Conservation (phyloP, 73 alveolate genomes). For the Tetrahymena thermophila region DNA sequence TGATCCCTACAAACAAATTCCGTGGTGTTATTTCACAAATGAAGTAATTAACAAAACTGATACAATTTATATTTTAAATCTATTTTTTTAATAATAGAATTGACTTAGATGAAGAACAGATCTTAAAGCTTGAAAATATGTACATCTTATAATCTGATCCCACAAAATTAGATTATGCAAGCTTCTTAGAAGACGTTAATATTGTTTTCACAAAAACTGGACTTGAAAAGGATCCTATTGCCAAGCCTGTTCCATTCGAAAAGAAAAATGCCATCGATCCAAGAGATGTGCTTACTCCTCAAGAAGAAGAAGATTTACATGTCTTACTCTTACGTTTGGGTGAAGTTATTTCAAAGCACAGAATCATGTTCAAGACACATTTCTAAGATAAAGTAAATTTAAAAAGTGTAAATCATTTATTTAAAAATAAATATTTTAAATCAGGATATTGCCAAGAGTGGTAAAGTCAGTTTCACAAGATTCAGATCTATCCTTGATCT, state of each 20-base stretch:
- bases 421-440: too few relatives aligned
- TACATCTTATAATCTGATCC: slow-evolving; percentile 68
- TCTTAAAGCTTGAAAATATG: slow-evolving; percentile 58
- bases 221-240: slow-evolving; percentile 81
- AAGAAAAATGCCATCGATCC: slow-evolving; percentile 84
- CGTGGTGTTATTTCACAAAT: slow-evolving; percentile 76
- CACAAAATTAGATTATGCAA: slow-evolving; percentile 64
- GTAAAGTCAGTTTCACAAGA: slow-evolving; percentile 73
- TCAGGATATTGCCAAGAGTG: slow-evolving; percentile 68
- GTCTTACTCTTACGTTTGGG: slow-evolving; percentile 76
- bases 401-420: too few relatives aligned
- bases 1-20: slow-evolving; percentile 74
- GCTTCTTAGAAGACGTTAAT: slow-evolving; percentile 81
- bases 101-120: slow-evolving; percentile 67
- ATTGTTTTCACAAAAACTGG: slow-evolving; percentile 75
- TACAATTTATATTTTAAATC: slow-evolving; percentile 32
- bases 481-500: slow-evolving; percentile 75
- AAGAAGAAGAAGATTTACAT: slow-evolving; percentile 75
- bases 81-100: slow-evolving; percentile 11
- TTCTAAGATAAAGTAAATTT: slow-evolving; percentile 74
- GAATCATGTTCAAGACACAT: slow-evolving; percentile 80
- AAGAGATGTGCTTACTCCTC: slow-evolving; percentile 73
- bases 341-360: slow-evolving; percentile 57
- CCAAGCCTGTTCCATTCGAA: slow-evolving; percentile 57
- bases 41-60: background rate